Conservation (phyloP, 116 monocot genomes). For the Iris pallida region DNA sequence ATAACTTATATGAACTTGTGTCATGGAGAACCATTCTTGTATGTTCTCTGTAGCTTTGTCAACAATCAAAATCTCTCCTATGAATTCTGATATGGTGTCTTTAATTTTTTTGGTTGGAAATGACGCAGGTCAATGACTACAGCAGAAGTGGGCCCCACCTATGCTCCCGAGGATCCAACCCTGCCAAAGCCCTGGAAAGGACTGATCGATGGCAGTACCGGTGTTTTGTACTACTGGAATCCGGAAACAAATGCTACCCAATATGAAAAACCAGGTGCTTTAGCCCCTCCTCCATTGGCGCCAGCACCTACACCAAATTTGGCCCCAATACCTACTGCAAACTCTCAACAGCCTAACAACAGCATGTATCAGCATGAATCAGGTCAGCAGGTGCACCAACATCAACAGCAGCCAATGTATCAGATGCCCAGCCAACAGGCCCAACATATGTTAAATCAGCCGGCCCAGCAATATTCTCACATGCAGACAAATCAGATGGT, state of each 20-base stretch:
- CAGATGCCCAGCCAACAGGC: slow-evolving; percentile 6
- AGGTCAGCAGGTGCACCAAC: background rate
- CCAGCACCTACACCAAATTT: slow-evolving; percentile 4
- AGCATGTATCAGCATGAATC: background rate
- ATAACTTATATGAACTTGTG: too few species aligned
- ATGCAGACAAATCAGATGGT: slow-evolving; percentile 13
- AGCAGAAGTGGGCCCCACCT: slow-evolving; percentile 1
- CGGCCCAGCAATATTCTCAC: background rate
- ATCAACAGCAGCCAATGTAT: background rate
- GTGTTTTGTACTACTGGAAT: slow-evolving; percentile 1
- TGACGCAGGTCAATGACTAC: background rate
- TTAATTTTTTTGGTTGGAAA: slow-evolving; percentile 5
- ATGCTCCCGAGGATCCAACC: slow-evolving; percentile 4
- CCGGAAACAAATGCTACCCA: slow-evolving; percentile 7
- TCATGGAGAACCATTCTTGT: too few species aligned
- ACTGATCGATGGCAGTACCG: slow-evolving; percentile 7
- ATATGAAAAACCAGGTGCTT: slow-evolving; percentile 4
- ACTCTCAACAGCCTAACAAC: slow-evolving; percentile 1
- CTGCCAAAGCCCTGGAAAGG: slow-evolving; percentile 7
- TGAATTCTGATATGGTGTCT: too few species aligned
- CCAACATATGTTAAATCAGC: background rate
- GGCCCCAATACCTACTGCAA: slow-evolving; percentile 9
- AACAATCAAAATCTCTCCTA: too few species aligned
- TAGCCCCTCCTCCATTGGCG: background rate
- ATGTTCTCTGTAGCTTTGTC: too few species aligned